These are phyloP conservation scores for Xylaria sp. DNA, from an alignment of 2,329 filamentous ascomycete species.

Conservation along the genomic window DNA sequence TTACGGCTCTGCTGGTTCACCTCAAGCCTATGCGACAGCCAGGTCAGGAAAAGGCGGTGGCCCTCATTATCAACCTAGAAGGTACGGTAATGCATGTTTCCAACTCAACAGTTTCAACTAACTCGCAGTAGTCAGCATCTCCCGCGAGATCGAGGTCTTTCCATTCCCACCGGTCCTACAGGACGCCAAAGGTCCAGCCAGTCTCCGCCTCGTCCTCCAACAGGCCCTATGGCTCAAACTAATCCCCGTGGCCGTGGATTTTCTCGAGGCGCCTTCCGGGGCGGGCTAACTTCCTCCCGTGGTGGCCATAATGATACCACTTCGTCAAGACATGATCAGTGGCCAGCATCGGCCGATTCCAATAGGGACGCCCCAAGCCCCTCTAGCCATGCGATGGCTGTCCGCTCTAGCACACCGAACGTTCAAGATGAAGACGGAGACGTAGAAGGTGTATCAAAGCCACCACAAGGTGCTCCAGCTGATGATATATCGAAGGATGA, in stretches of 20 bases:
- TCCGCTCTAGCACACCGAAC: conserved; percentile 44
- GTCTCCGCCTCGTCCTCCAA: conserved; percentile 65
- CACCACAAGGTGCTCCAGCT: conserved; percentile 71
- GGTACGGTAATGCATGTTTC: conserved; percentile 42
- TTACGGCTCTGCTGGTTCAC: conserved; percentile 68
- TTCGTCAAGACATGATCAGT: conserved; percentile 73
- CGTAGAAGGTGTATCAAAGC: conserved; percentile 70
- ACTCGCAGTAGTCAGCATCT: conserved; percentile 26
- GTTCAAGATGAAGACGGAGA: conserved; percentile 58
- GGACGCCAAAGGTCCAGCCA: conserved; percentile 56
- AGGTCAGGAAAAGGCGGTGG: conserved; percentile 64
- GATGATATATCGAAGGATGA: conserved; percentile 68
- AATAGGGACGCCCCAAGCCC: conserved; percentile 44
- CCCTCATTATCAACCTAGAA: conserved; percentile 56
- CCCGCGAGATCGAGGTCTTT: conserved; percentile 29
- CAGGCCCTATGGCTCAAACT: conserved; percentile 65
- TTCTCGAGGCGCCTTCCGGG: conserved; percentile 67
- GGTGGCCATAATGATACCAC: conserved; percentile 67
- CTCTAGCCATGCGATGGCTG: conserved; percentile 49
- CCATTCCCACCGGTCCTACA: conserved; percentile 17
- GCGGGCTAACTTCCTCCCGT: conserved; percentile 63
- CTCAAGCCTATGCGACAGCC: conserved; percentile 68
- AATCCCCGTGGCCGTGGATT: conserved; percentile 56
- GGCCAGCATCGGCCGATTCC: conserved; percentile 30
- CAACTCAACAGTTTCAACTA: conserved; percentile 51